Conservation (phyloP, 345 rosid genomes). For the Populus simonii region DNA sequence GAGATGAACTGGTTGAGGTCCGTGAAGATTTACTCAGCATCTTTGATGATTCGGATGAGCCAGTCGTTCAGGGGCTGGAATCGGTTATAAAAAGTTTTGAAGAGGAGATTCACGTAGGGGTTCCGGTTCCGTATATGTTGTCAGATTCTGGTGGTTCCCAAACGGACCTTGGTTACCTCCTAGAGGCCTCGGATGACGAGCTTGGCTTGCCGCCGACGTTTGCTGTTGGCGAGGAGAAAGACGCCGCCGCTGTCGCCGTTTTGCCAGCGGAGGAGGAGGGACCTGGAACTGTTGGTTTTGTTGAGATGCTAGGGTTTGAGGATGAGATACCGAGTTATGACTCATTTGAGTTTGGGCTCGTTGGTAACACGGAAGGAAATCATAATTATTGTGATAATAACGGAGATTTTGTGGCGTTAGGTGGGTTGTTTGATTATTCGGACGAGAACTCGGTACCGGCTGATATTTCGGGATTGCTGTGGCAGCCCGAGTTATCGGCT, state of each 20-base stretch:
- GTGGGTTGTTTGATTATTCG: conserved; percentile 52
- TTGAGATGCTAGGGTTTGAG: conserved; percentile 42
- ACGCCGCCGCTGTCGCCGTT: conserved; percentile 20
- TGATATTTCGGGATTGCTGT: conserved; percentile 40
- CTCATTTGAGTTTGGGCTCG: conserved; percentile 44
- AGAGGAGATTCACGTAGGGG: conserved; percentile 42
- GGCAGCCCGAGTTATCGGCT: conserved; percentile 65
- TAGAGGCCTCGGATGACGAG: conserved; percentile 83
- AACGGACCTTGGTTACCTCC: conserved; percentile 64
- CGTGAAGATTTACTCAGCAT: conserved; percentile 55
- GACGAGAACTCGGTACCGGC: conserved; percentile 39
- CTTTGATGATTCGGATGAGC: conserved; percentile 56
- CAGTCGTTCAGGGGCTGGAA: conserved; percentile 56
- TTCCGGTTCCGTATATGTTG: conserved; percentile 12
- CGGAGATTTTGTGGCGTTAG: conserved; percentile 52
- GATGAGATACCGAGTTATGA: conserved; percentile 41
- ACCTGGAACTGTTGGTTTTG: conserved; percentile 32
- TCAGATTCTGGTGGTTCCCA: conserved; percentile 28
- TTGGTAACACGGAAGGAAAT: conserved; percentile 15
- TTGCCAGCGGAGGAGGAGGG: conserved; percentile 11
- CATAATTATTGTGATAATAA: conserved; percentile 8
- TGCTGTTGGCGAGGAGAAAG: conserved; percentile 24
- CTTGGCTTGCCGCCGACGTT: conserved; percentile 69
- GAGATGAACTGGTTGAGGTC: not conserved
- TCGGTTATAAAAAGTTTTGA: conserved; percentile 72